Evolutionary conservation across 2,329 filamentous ascomycete genomes (phyloP).

Genomic region (Colletotrichum navitas): DNA sequence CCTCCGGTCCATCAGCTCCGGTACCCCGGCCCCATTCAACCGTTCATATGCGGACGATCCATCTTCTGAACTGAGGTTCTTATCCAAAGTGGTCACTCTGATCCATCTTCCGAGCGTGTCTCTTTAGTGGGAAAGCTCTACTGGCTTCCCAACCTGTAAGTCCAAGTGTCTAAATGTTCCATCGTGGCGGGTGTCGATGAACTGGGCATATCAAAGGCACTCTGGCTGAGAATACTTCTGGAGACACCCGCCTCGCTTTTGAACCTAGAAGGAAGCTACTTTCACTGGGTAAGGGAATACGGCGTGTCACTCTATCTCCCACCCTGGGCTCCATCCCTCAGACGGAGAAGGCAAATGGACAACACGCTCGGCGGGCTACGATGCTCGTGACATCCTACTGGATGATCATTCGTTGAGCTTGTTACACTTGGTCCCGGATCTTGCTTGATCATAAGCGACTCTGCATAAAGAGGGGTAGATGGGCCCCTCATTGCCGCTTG

Average conservation of each 20-base stretch:
- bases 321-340: neutral
- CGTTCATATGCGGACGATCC: neutral
- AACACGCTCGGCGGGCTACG: neutral
- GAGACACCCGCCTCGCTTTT: neutral
- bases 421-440: neutral
- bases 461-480: neutral
- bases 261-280: neutral
- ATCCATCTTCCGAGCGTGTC: neutral
- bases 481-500: neutral
- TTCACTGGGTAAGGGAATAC: neutral
- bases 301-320: neutral
- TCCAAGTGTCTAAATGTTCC: neutral
- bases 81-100: too few species aligned
- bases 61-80: neutral
- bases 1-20: neutral
- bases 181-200: slow-evolving; percentile 14
- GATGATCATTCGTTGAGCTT: slow-evolving; percentile 5
- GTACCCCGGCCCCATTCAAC: neutral
- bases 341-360: neutral
- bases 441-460: neutral
- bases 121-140: neutral
- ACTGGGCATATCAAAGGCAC: neutral
- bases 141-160: neutral
- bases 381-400: neutral
- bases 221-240: neutral